A percentile compares a stretch with the other conserved stretches of the same genome.
Conservation (phyloP, 2,329 filamentous ascomycete genomes). For the Uncinocarpus reesii region DNA sequence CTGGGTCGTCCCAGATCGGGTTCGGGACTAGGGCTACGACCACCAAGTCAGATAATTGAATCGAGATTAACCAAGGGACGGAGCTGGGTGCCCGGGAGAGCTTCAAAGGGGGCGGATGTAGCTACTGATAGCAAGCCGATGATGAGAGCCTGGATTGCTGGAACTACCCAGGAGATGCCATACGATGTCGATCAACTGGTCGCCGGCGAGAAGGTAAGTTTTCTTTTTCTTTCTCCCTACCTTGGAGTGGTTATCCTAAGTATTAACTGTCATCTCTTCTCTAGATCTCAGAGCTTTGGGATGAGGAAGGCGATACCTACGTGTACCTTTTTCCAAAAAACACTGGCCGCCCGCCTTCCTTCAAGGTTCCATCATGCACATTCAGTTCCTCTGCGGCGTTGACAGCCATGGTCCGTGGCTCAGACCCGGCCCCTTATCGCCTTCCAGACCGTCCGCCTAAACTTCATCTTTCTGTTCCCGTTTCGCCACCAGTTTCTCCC, state of each 20-base stretch:
- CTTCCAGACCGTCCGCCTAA: conserved; percentile 24
- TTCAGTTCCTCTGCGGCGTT: conserved; percentile 49
- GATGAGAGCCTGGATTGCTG: conserved; percentile 48
- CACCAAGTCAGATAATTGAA: conserved; percentile 20
- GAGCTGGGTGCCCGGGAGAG: conserved; percentile 38
- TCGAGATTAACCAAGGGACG: conserved; percentile 27
- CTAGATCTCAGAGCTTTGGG: conserved; percentile 46
- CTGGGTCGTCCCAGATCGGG: conserved; percentile 28
- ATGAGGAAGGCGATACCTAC: conserved; percentile 51
- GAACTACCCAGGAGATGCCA: conserved; percentile 45
- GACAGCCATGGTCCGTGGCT: conserved; percentile 46
- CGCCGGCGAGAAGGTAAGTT: conserved; percentile 43
- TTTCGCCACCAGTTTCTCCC: conserved; percentile 24
- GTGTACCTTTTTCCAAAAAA: conserved; percentile 53
- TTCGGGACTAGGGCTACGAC: conserved; percentile 29
- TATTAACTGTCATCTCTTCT: not conserved
- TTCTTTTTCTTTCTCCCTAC: not conserved
- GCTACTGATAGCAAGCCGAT: conserved; percentile 24
- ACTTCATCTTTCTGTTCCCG: conserved; percentile 25
- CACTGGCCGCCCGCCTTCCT: conserved; percentile 48
- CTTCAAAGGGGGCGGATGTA: conserved; percentile 27
- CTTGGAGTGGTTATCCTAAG: not conserved
- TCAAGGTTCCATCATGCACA: conserved; percentile 50
- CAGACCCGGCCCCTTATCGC: conserved; percentile 34
- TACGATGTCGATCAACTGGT: conserved; percentile 46